These are phyloP conservation scores for Sarocladium brachiariae DNA, from an alignment of 2,329 filamentous ascomycete species.

Conservation along the genomic window DNA sequence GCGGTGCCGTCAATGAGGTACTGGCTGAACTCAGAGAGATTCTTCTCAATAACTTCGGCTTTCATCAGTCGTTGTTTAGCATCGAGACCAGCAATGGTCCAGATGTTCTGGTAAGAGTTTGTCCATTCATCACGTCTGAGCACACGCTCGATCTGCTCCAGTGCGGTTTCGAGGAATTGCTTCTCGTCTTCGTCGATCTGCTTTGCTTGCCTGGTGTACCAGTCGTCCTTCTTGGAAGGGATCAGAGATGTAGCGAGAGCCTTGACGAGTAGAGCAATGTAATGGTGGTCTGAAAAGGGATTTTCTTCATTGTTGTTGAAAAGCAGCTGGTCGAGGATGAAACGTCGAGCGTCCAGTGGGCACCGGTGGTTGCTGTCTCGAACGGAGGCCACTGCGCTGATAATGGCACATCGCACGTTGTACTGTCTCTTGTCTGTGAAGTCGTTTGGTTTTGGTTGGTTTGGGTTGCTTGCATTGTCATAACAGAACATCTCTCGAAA, in stretches of 20 bases:
- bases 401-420: slow-evolving; percentile 75
- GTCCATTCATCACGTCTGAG: slow-evolving; percentile 64
- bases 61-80: slow-evolving; percentile 59
- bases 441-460: slow-evolving; percentile 81
- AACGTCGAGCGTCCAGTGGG: slow-evolving; percentile 70
- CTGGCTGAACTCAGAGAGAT: slow-evolving; percentile 51
- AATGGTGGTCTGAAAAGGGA: slow-evolving; percentile 80
- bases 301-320: slow-evolving; percentile 96
- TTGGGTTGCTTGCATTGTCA: slow-evolving; percentile 62
- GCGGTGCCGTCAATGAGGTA: slow-evolving; percentile 59
- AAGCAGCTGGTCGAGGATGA: slow-evolving; percentile 81
- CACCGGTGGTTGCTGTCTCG: slow-evolving; percentile 70
- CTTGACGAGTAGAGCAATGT: slow-evolving; percentile 64
- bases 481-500: slow-evolving; percentile 88
- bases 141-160: slow-evolving; percentile 60
- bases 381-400: slow-evolving; percentile 71
- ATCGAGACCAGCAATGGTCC: slow-evolving; percentile 55
- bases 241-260: slow-evolving; percentile 9
- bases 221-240: slow-evolving; percentile 24
- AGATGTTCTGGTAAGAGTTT: slow-evolving; percentile 60
- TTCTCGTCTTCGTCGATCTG: slow-evolving; percentile 38
- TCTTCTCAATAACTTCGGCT: slow-evolving; percentile 49
- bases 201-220: slow-evolving; percentile 37
- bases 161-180: slow-evolving; percentile 43
- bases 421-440: slow-evolving; percentile 85